Conservation (phyloP, 129 eudicot genomes). For the sunflower (Helianthus annuus) region DNA sequence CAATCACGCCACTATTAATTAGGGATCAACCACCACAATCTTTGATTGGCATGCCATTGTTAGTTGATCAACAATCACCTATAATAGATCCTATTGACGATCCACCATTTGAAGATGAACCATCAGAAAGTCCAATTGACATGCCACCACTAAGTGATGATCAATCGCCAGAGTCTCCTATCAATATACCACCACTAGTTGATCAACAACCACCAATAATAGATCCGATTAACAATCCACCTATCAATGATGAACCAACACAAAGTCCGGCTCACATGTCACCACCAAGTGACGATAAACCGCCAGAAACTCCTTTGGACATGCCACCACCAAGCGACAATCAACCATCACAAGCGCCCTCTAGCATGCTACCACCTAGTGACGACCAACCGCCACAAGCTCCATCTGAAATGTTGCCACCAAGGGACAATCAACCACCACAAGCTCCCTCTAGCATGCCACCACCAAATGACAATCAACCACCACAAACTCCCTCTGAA, state of each 20-base stretch:
- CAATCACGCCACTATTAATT: background rate
- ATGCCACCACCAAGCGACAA: too few relatives aligned
- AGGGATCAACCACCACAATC: conserved; percentile 2
- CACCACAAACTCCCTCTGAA: background rate
- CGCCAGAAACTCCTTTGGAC: too few relatives aligned
- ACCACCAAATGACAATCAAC: background rate
- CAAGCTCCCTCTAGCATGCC: background rate
- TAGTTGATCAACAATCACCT: background rate
- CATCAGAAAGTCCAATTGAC: conserved; percentile 3
- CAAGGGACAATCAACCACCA: conserved; percentile 6
- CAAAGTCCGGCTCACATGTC: background rate
- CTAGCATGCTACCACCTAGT: background rate
- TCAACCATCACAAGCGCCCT: too few relatives aligned
- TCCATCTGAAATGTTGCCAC: background rate
- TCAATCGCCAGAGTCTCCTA: background rate
- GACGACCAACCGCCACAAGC: background rate
- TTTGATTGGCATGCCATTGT: background rate
- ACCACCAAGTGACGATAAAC: too few relatives aligned
- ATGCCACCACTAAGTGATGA: background rate
- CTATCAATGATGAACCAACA: background rate
- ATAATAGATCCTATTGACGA: conserved; percentile 11
- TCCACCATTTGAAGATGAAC: conserved; percentile 12
- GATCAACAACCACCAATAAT: conserved; percentile 1
- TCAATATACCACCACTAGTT: background rate
- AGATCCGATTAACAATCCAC: background rate